phyloP scores from a whole-genome alignment of 495 filamentous ascomycete genomes.

The Penicillium coffeae region DNA sequence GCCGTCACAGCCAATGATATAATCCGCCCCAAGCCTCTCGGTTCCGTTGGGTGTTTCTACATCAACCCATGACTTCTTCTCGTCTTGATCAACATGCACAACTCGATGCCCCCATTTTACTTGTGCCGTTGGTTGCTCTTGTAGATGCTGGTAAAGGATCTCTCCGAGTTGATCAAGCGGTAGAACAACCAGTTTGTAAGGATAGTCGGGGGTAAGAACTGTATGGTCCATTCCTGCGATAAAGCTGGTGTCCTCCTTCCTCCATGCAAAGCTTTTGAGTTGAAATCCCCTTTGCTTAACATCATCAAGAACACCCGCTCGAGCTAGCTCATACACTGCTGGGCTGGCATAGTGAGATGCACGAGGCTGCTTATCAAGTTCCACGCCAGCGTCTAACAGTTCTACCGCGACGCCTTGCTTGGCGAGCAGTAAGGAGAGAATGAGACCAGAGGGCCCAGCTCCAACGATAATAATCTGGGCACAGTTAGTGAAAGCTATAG shows the following conservation, averaged over 20 bases:
- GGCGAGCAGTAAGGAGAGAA: conserved; percentile 52
- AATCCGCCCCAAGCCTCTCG: conserved; percentile 48
- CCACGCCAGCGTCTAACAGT: conserved; percentile 46
- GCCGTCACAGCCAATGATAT: conserved; percentile 57
- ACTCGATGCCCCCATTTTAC: conserved; percentile 50
- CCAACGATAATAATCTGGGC: conserved; percentile 49
- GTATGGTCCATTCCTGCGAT: conserved; percentile 30
- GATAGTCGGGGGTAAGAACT: conserved; percentile 29
- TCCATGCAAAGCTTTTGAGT: conserved; percentile 51
- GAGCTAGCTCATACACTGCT: conserved; percentile 49
- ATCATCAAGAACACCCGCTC: conserved; percentile 55
- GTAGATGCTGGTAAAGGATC: conserved; percentile 46
- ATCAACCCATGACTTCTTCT: conserved; percentile 46
- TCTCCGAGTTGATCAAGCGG: conserved; percentile 43
- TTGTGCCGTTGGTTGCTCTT: conserved; percentile 36
- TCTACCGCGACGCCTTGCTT: conserved; percentile 50
- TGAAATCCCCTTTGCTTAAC: conserved; percentile 45
- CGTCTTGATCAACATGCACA: conserved; percentile 46
- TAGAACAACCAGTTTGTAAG: conserved; percentile 45
- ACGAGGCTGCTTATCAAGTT: conserved; percentile 53
- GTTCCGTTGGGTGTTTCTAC: conserved; percentile 41
- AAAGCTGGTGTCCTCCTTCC: conserved; percentile 39
- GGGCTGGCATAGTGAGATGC: conserved; percentile 50
- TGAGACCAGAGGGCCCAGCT: conserved; percentile 54
- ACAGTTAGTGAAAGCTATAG: neutral